phyloP scores from a whole-genome alignment of 192 early-diverging fungal genomes.

The Umbelopsis vinacea region DNA sequence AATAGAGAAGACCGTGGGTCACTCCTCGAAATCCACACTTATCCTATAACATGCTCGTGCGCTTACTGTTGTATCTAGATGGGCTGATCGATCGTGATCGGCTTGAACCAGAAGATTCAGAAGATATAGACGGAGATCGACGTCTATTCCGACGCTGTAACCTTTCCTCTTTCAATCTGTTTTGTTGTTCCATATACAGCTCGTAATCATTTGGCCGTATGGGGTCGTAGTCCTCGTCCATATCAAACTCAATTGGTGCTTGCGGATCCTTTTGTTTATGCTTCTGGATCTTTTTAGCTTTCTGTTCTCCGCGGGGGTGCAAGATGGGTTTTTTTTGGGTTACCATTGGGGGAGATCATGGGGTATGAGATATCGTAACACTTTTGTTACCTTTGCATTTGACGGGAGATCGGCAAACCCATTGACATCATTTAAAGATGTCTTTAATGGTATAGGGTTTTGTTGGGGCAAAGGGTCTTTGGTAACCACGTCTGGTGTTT shows the following conservation, averaged over 20 bases:
- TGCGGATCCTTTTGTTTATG: constrained; percentile 32
- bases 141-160: background rate
- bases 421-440: constrained; percentile 39
- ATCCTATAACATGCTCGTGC: background rate
- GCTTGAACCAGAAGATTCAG: constrained; percentile 1
- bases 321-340: background rate
- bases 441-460: constrained; percentile 14
- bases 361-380: background rate
- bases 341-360: background rate
- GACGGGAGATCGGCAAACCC: constrained; percentile 33
- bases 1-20: background rate
- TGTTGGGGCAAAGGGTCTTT: background rate
- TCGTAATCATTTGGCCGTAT: constrained; percentile 75
- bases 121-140: constrained; percentile 35
- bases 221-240: constrained; percentile 70
- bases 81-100: constrained; percentile 30
- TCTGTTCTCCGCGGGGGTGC: background rate
- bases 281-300: constrained; percentile 23
- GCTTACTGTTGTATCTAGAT: constrained; percentile 5
- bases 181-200: constrained; percentile 64
- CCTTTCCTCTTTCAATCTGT: constrained; percentile 40
- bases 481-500: constrained; percentile 19
- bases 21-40: too few relatives aligned
- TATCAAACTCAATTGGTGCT: constrained; percentile 38
- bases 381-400: constrained; percentile 44